Conservation (phyloP, 345 rosid species). For the Linum trigynum region DNA sequence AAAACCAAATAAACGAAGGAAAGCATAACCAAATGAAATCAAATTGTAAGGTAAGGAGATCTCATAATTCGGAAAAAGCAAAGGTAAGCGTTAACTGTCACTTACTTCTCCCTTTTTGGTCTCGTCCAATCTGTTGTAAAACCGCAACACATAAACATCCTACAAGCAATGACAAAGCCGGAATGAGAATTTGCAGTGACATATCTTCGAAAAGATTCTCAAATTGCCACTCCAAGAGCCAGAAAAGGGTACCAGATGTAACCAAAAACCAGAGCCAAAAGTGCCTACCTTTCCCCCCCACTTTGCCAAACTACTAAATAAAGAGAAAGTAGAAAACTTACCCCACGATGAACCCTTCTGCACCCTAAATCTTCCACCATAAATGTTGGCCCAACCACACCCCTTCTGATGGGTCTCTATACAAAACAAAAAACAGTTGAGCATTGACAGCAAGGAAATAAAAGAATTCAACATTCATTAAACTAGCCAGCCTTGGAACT, state of each 20-base stretch:
- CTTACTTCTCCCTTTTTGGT: constrained; percentile 88
- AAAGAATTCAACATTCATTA: neutral
- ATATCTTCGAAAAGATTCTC: constrained; percentile 9
- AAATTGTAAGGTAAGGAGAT: neutral
- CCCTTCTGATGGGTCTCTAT: constrained; percentile 77
- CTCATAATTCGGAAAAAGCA: neutral
- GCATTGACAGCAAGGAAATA: neutral
- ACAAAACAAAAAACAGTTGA: constrained; percentile 9
- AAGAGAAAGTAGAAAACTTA: constrained; percentile 18
- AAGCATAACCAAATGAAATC: neutral
- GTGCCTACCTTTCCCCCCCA: no score
- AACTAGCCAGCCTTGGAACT: no score
- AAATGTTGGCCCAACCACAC: constrained; percentile 66
- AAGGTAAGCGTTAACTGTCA: constrained; percentile 14
- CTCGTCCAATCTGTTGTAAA: constrained; percentile 73
- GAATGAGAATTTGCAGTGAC: neutral
- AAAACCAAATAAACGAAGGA: neutral
- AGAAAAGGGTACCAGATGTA: neutral
- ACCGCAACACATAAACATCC: constrained; percentile 70
- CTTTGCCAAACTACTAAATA: neutral
- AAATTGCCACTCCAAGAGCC: neutral
- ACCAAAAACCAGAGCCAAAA: neutral
- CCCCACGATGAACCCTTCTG: constrained; percentile 53
- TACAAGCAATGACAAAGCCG: constrained; percentile 22
- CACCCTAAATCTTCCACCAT: constrained; percentile 83